Evolutionary conservation across 106 monocot species (phyloP), one percentile per base, ranked within the genome.

Genomic region (Chionographis japonica): DNA sequence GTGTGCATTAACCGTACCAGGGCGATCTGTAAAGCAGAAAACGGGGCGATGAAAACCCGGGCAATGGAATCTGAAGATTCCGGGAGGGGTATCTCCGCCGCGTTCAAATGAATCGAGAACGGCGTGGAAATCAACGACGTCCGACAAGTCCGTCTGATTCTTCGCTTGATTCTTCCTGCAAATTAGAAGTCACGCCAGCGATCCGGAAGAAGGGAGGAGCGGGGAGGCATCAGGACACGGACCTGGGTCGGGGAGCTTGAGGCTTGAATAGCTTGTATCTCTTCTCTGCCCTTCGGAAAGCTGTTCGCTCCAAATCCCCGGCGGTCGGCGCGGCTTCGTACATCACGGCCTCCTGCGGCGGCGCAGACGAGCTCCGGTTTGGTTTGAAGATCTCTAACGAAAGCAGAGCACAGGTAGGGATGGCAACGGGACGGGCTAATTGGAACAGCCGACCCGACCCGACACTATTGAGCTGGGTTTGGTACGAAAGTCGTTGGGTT

Each of bases 281-380:
- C 86, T 95, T 95, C 86, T 95, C 95, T 3, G 88, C 86, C 27
- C 72, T 71, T 36, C 95, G 82, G 80, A 95, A 95, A 37, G 88
- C 88, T 4, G 91, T 91, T 46, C 88, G 77, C 73, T 95, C 88
- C 12, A 63, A 12, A 4, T 87, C 84, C 52, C 36, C 71, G 15
- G 75, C 61, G 67, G 71, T 12, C 41, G 54, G 14, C 49, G 52
- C 66, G 8, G 37, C 64, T 39, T 68, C 76, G 81, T 88, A 88
- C 87, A 83, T 83, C 59, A 61, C 39, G 16, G 59, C 52, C 56
- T 64, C 58, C 61, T 11, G 4, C 67, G 68, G 0, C 61, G 61
- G 6, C 35, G 8, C 12, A 37, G 63, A 40, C 15, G 16, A 12
- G 1, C 42, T 40, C 63, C 63, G 39, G 63, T 12, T 4, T 2